Conservation (phyloP, 129 eudicot genomes). For the Saussurea involucrata region DNA sequence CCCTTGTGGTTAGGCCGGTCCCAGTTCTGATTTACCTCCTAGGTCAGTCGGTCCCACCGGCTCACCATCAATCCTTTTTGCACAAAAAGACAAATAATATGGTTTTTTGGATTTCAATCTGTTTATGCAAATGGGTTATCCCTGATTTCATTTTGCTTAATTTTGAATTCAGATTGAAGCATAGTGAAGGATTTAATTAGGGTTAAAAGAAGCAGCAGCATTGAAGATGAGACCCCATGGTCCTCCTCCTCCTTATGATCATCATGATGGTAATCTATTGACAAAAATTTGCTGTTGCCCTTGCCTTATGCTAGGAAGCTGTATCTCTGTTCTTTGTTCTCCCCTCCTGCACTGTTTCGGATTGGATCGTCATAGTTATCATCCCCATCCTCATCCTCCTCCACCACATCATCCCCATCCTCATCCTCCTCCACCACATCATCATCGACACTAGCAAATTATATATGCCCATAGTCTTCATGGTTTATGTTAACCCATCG, state of each 20-base stretch:
- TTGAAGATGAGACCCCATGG: constrained; percentile 23
- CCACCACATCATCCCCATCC: constrained; percentile 5
- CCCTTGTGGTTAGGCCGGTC: no score
- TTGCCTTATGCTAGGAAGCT: constrained; percentile 43
- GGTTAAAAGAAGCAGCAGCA: background rate
- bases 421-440: constrained; percentile 21
- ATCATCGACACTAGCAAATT: constrained; percentile 10
- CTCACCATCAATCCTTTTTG: background rate
- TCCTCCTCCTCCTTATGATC: constrained; percentile 14
- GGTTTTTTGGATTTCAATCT: background rate
- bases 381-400: constrained; percentile 21
- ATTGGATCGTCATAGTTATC: constrained; percentile 33
- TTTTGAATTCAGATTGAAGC: background rate
- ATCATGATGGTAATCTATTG: constrained; percentile 24
- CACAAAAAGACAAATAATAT: background rate
- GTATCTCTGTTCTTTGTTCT: constrained; percentile 52
- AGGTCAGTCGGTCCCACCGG: background rate
- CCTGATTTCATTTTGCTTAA: background rate
- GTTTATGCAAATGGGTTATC: background rate
- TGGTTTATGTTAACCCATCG: background rate
- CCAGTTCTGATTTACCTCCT: background rate
- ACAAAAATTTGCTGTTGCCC: constrained; percentile 56
- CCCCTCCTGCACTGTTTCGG: constrained; percentile 68
- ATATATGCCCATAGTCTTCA: background rate
- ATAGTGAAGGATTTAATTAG: background rate